A percentile compares a stretch with the other conserved stretches of the same genome.
These are phyloP conservation scores for Jamesozyma gamospora DNA, from an alignment of 805 yeast species.

Conservation along the genomic window DNA sequence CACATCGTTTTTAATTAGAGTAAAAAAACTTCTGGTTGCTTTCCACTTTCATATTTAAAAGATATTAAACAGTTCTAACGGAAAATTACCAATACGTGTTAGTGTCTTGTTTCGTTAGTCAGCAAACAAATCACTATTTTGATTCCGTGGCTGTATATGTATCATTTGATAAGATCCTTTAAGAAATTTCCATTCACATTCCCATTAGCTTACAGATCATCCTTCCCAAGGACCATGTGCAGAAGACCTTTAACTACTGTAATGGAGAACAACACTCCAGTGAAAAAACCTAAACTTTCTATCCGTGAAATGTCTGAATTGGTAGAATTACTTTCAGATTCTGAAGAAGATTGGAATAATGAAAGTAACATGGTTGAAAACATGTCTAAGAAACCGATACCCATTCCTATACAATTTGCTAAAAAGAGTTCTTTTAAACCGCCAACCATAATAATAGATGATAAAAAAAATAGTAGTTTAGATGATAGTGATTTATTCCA, in stretches of 20 bases:
- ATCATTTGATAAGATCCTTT: not conserved
- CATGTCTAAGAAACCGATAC: not conserved
- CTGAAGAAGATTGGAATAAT: conserved; percentile 14
- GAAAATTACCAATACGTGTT: too few species aligned
- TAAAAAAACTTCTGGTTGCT: too few species aligned
- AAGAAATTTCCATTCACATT: not conserved
- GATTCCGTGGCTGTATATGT: not conserved
- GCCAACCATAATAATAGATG: not conserved
- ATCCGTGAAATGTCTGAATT: conserved; percentile 4
- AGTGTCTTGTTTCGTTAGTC: too few species aligned
- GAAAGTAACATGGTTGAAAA: conserved; percentile 1
- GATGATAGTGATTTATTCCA: not conserved
- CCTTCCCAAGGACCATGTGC: not conserved
- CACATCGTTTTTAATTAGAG: too few species aligned
- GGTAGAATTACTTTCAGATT: conserved; percentile 5
- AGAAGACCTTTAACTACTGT: not conserved
- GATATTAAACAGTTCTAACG: too few species aligned
- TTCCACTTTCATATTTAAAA: too few species aligned
- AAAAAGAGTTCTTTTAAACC: not conserved
- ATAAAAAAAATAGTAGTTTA: not conserved
- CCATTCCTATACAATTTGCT: too few species aligned
- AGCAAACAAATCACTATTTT: too few species aligned
- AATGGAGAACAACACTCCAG: not conserved
- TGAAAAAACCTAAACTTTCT: conserved; percentile 5
- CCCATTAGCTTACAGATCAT: not conserved